A percentile compares a stretch with the other conserved stretches of the same genome.
These are phyloP conservation scores for Eutypa lata DNA, from an alignment of 2,329 filamentous ascomycete species.

Conservation along the genomic window DNA sequence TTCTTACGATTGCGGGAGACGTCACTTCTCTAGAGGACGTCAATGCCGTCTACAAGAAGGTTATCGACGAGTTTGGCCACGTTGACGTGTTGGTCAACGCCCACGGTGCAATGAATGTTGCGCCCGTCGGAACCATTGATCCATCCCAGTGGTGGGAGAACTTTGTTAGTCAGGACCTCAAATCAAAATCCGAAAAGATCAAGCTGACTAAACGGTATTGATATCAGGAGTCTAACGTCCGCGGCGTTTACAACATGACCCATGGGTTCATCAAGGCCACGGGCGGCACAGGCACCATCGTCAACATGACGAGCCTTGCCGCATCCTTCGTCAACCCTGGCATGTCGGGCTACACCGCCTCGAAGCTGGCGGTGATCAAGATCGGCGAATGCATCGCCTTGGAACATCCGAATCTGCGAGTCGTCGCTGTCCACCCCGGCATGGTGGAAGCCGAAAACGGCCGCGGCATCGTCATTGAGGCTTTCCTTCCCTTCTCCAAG, in stretches of 20 bases:
- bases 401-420: conserved; percentile 20
- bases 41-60: conserved; percentile 6
- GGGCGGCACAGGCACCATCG: conserved; percentile 19
- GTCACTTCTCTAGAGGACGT: not conserved
- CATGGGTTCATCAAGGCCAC: not conserved
- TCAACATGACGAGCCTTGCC: conserved; percentile 20
- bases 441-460: conserved; percentile 18
- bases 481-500: conserved; percentile 22
- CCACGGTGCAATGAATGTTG: conserved; percentile 12
- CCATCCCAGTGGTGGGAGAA: conserved; percentile 17
- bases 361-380: conserved; percentile 21
- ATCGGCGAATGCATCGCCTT: conserved; percentile 21
- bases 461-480: conserved; percentile 16
- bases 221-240: not conserved
- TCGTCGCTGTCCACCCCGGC: conserved; percentile 19
- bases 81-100: conserved; percentile 24
- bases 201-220: too few species aligned
- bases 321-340: conserved; percentile 17
- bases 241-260: not conserved
- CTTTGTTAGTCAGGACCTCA: conserved; percentile 2
- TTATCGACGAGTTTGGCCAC: conserved; percentile 15
- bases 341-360: conserved; percentile 17
- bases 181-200: too few species aligned
- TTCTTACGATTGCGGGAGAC: not conserved
- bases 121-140: conserved; percentile 9